Percentiles rank a stretch among this genome's conserved stretches.
phyloP scores from a whole-genome alignment of 208 protist genomes.

The Wallacemonas rigidus region DNA sequence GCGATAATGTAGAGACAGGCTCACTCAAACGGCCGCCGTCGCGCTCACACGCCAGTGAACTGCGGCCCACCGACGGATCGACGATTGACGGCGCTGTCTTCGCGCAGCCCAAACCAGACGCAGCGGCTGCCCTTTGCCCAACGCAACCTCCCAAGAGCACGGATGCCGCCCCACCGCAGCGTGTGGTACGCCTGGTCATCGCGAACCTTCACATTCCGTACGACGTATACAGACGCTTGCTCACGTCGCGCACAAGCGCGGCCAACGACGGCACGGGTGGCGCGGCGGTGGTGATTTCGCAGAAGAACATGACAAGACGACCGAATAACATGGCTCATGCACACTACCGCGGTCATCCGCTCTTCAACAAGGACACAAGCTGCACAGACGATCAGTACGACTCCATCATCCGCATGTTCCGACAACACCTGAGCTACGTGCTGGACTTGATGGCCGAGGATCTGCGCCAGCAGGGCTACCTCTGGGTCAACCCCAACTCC shows the following conservation, averaged over 20 bases:
- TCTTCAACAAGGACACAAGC: constrained; percentile 55
- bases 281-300: not conserved
- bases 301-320: constrained; percentile 14
- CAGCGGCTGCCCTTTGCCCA: not conserved
- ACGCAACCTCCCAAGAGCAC: not conserved
- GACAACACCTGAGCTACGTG: constrained; percentile 38
- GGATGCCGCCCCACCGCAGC: not conserved
- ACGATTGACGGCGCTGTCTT: not conserved
- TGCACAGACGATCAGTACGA: constrained; percentile 77
- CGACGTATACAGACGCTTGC: constrained; percentile 26
- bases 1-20: not conserved
- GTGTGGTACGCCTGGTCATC: constrained; percentile 51
- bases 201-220: constrained; percentile 66
- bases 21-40: not conserved
- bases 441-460: constrained; percentile 42
- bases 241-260: constrained; percentile 7
- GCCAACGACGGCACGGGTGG: constrained; percentile 24
- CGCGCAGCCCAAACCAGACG: not conserved
- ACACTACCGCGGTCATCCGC: constrained; percentile 53
- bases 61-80: not conserved
- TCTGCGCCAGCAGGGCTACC: constrained; percentile 37
- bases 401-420: constrained; percentile 51
- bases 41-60: too few relatives aligned
- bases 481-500: constrained; percentile 32
- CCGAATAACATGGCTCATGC: constrained; percentile 8